These are phyloP conservation scores for Trametopsis cervina DNA, from an alignment of 768 basidiomycete genomes.

Conservation along the genomic window DNA sequence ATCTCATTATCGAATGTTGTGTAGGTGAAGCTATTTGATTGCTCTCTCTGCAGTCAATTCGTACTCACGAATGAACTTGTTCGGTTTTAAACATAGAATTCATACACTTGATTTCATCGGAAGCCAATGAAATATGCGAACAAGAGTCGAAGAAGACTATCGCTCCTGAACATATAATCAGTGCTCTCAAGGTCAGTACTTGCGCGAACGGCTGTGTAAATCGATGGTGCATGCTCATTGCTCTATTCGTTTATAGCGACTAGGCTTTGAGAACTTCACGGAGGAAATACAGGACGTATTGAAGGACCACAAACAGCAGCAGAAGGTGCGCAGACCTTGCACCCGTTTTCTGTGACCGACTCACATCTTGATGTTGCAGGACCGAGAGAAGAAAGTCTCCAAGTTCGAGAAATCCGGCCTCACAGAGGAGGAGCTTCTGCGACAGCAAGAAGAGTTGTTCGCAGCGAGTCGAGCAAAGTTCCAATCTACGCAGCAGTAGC, in stretches of 20 bases:
- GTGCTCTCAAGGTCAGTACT: conserved; percentile 71
- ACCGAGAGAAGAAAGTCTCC: conserved; percentile 88
- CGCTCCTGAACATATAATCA: conserved; percentile 93
- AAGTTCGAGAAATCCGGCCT: conserved; percentile 85
- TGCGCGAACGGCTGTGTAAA: background rate
- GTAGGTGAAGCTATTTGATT: conserved; percentile 67
- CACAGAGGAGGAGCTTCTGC: conserved; percentile 84
- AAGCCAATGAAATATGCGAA: conserved; percentile 97
- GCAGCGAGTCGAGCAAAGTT: conserved; percentile 85
- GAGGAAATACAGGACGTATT: conserved; percentile 87
- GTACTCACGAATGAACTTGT: background rate
- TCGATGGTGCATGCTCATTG: background rate
- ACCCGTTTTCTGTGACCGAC: background rate
- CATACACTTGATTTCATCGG: conserved; percentile 93
- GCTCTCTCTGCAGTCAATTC: background rate
- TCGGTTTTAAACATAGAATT: conserved; percentile 60
- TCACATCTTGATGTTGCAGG: conserved; percentile 36
- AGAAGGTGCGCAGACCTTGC: conserved; percentile 57
- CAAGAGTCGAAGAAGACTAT: conserved; percentile 99
- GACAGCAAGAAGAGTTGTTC: conserved; percentile 86
- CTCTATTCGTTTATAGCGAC: conserved; percentile 42
- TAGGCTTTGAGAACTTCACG: conserved; percentile 90
- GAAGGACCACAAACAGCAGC: conserved; percentile 94
- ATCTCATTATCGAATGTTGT: conserved; percentile 96
- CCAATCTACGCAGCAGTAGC: conserved; percentile 51